A percentile compares a stretch with the other conserved stretches of the same genome.
Conservation (phyloP, 345 rosid genomes). For the Clarkia xantiana region DNA sequence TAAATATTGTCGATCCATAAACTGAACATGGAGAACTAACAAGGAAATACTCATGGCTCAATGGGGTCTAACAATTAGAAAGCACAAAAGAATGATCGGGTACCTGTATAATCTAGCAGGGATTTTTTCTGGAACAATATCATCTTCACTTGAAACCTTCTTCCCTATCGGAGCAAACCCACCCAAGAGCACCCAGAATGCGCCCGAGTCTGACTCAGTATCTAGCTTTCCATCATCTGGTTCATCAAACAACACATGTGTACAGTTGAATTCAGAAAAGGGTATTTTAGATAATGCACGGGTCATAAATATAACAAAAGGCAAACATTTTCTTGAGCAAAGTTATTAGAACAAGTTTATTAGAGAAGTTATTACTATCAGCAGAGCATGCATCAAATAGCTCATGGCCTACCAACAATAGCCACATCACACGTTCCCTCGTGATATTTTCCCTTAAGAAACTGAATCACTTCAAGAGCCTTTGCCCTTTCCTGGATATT, state of each 20-base stretch:
- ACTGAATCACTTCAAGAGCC: conserved; percentile 87
- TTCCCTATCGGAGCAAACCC: conserved; percentile 86
- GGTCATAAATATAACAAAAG: too few relatives aligned
- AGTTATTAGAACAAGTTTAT: too few relatives aligned
- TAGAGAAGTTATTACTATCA: too few relatives aligned
- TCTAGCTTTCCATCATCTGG: conserved; percentile 84
- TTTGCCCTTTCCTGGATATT: conserved; percentile 96
- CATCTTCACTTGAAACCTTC: conserved; percentile 70
- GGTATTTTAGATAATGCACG: neutral
- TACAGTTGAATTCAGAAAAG: conserved; percentile 9
- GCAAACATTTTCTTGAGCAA: too few relatives aligned
- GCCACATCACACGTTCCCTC: conserved; percentile 71
- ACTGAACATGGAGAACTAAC: neutral
- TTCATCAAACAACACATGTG: conserved; percentile 13
- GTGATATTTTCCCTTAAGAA: conserved; percentile 75
- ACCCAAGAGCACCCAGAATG: conserved; percentile 88
- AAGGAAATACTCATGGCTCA: neutral
- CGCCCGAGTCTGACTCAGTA: conserved; percentile 90
- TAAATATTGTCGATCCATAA: neutral
- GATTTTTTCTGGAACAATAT: conserved; percentile 42
- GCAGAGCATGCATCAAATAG: too few relatives aligned
- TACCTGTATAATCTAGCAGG: conserved; percentile 74
- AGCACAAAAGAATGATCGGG: neutral
- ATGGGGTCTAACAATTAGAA: neutral
- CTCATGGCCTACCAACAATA: conserved; percentile 42